These are phyloP conservation scores for Candolleomyces efflorescens DNA, from an alignment of 768 basidiomycete genomes.

Conservation along the genomic window DNA sequence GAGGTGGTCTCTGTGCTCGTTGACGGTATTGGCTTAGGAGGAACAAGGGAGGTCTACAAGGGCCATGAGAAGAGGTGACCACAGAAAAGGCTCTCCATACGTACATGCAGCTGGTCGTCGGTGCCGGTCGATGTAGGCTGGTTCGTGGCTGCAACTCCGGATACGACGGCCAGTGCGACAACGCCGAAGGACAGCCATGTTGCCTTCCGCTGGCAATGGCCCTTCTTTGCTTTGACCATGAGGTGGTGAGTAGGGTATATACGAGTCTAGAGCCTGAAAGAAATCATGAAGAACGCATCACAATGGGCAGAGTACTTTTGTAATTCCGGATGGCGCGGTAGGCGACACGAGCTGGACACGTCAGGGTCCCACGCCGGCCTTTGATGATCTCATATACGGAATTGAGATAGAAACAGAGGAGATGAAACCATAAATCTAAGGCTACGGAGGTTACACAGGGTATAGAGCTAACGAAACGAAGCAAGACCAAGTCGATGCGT, in stretches of 20 bases:
- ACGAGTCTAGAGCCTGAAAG: neutral
- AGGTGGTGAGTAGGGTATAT: neutral
- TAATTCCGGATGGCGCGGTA: neutral
- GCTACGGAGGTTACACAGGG: neutral
- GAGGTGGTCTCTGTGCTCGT: conserved; percentile 2
- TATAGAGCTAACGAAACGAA: neutral
- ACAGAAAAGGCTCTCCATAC: neutral
- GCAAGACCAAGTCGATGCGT: neutral
- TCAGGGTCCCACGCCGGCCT: conserved; percentile 8
- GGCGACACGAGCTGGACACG: conserved; percentile 11
- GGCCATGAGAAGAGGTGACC: neutral
- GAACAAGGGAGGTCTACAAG: neutral
- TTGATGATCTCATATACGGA: neutral
- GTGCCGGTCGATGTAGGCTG: neutral
- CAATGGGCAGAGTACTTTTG: neutral
- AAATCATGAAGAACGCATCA: conserved; percentile 7
- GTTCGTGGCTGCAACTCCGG: conserved; percentile 32
- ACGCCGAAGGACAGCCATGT: conserved; percentile 61
- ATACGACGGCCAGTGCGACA: conserved; percentile 43
- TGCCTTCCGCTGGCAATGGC: conserved; percentile 38
- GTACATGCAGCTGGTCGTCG: neutral
- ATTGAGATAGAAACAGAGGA: neutral
- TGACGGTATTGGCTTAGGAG: neutral
- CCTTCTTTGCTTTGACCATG: conserved; percentile 13
- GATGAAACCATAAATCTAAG: neutral